These are phyloP conservation scores for Huntiella bhutanensis DNA, from an alignment of 2,329 filamentous ascomycete genomes.

Conservation along the genomic window DNA sequence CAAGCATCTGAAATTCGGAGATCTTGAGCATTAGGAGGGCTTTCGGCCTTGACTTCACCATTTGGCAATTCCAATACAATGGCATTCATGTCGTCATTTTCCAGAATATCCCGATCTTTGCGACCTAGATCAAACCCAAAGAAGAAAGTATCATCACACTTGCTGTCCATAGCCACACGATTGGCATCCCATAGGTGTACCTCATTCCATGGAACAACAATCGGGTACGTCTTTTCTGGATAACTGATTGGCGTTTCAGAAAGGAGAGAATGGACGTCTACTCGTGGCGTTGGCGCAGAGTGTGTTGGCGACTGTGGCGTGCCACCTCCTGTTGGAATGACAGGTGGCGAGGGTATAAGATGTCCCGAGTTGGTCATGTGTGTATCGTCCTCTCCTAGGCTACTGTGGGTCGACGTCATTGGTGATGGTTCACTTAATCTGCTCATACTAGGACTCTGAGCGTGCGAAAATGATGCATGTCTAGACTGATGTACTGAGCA, in stretches of 20 bases:
- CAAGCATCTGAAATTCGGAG: conserved; percentile 8
- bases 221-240: conserved; percentile 4
- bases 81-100: conserved; percentile 51
- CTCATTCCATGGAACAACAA: conserved; percentile 4
- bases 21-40: conserved; percentile 9
- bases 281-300: conserved; percentile 18
- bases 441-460: conserved; percentile 2
- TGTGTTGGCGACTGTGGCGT: not conserved
- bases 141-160: conserved; percentile 23
- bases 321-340: not conserved
- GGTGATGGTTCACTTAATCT: conserved; percentile 17
- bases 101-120: conserved; percentile 48
- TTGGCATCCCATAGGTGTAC: conserved; percentile 4
- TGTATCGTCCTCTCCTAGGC: conserved; percentile 21
- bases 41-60: conserved; percentile 7
- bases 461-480: conserved; percentile 5
- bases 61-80: conserved; percentile 27
- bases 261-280: conserved; percentile 49
- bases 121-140: conserved; percentile 57
- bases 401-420: conserved; percentile 23
- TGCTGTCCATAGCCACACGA: not conserved
- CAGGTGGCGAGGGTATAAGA: conserved; percentile 11
- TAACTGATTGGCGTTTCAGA: conserved; percentile 24
- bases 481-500: not conserved
- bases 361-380: conserved; percentile 12